phyloP scores from a whole-genome alignment of 176 grass and related monocot species.

The Zizania latifolia region DNA sequence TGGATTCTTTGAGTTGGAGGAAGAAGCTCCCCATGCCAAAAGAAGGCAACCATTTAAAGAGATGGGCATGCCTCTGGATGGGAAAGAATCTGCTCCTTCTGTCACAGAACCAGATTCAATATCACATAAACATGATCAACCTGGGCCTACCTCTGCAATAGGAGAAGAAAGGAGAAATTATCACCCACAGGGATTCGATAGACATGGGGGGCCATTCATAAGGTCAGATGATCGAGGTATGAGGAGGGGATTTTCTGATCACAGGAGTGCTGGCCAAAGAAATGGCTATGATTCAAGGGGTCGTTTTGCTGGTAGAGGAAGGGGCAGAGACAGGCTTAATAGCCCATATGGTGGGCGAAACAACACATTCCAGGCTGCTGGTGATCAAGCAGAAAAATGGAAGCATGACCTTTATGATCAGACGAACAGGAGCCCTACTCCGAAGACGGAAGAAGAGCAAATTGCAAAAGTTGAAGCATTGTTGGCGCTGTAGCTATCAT shows the following conservation, averaged over 20 bases:
- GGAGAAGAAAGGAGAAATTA: constrained; percentile 52
- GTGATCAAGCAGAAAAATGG: constrained; percentile 68
- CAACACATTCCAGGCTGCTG: constrained; percentile 27
- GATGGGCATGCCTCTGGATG: constrained; percentile 37
- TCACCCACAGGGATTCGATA: constrained; percentile 26
- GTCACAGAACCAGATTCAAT: constrained; percentile 18
- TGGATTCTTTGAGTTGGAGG: constrained; percentile 57
- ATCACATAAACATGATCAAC: constrained; percentile 35
- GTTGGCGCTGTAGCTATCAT: constrained; percentile 50
- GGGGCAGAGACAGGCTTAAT: constrained; percentile 50
- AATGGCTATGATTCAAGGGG: constrained; percentile 51
- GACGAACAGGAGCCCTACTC: constrained; percentile 55
- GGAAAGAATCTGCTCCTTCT: constrained; percentile 29
- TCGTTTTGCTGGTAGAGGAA: constrained; percentile 52
- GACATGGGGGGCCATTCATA: not conserved
- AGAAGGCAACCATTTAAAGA: constrained; percentile 54
- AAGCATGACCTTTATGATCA: constrained; percentile 94
- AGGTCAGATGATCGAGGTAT: constrained; percentile 44
- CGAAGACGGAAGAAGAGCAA: constrained; percentile 84
- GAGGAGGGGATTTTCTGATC: constrained; percentile 44
- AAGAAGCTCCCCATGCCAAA: constrained; percentile 34
- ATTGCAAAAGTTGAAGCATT: constrained; percentile 86
- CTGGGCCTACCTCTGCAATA: constrained; percentile 26
- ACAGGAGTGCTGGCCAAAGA: constrained; percentile 43
- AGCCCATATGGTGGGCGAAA: constrained; percentile 29